Base-by-base conservation (phyloP, 2,329 filamentous ascomycete genomes). In the Zymoseptoria tritici region DNA sequence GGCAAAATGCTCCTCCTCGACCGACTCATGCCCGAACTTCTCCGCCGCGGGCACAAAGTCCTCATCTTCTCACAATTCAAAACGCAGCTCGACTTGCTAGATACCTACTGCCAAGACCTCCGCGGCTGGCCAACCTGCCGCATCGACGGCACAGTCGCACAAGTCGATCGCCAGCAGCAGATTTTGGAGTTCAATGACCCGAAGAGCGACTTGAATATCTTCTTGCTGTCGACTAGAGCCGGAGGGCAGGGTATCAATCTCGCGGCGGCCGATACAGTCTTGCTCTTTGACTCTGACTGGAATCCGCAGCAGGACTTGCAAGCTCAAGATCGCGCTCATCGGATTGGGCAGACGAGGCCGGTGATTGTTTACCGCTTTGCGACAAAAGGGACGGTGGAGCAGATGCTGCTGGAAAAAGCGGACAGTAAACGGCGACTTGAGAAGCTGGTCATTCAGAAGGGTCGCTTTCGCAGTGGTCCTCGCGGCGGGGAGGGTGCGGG, bases 1-100 rank as follows among this genome's bases (percentile, higher is more conserved):
- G 94, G 94, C 13, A 99, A 99, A 73, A 97, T 99, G 91, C 83
- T 97, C 2, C 83, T 99, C 0, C 83, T 99, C 0, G 94, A 99
- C 72, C 85, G 91, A 0, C 81, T 99, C 0, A 82, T 99, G 0
- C 89, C 89, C 0, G 81, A 81, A 1, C 81, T 99, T 0, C 87
- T 99, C 60, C 65, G 78, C 0, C 81, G 84, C 0, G 87, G 84
- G 3, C 92, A 97, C 77, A 97, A 97, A 71, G 88, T 97, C 26
- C 83, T 99, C 52, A 91, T 99, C 56, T 99, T 99, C 75, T 95
- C 90, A 0, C 94, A 99, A 71, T 99, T 99, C 77, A 95, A 92
- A 60, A 96, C 88, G 0, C 92, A 96, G 64, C 84, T 99, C 0
- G 91, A 97, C 69, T 88, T 99, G 2, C 79, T 99, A 0, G 85